Percentiles rank a stretch among this genome's conserved stretches.
These are phyloP conservation scores for Thermomucor indicae-seudaticae DNA, from an alignment of 371 early-diverging fungal genomes.

Conservation along the genomic window DNA sequence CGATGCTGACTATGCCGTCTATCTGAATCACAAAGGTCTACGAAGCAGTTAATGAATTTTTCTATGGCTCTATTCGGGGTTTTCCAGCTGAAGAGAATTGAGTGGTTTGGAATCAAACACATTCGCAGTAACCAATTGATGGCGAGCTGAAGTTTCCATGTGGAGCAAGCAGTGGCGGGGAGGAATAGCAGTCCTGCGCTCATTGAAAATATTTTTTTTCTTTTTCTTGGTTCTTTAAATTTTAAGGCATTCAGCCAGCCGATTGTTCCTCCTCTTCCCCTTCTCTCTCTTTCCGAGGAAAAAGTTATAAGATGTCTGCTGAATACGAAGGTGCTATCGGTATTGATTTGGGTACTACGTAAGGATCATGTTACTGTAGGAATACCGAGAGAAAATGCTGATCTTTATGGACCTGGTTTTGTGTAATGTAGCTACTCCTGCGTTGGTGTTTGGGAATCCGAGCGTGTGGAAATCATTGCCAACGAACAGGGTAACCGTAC, in stretches of 20 bases:
- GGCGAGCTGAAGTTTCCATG: no score
- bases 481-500: constrained; percentile 98
- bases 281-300: constrained; percentile 20
- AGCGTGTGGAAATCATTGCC: constrained; percentile 96
- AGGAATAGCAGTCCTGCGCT: neutral
- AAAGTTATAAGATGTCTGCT: constrained; percentile 46
- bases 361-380: constrained; percentile 42
- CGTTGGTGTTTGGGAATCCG: constrained; percentile 97
- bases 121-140: no score
- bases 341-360: constrained; percentile 99
- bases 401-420: neutral
- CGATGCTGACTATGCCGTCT: no score
- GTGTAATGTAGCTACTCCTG: constrained; percentile 93
- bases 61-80: no score
- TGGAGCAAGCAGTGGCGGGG: no score
- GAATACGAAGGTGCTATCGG: constrained; percentile 76
- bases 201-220: neutral
- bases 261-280: constrained; percentile 5
- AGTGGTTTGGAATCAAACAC: no score
- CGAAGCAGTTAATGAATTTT: no score
- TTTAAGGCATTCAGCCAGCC: no score
- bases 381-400: neutral
- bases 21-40: no score
- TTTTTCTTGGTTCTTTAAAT: no score
- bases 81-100: no score